Evolutionary conservation across 2,329 filamentous ascomycete genomes (phyloP), one percentile per base, ranked within the genome.

Genomic region (Pezicula neosporulosa): DNA sequence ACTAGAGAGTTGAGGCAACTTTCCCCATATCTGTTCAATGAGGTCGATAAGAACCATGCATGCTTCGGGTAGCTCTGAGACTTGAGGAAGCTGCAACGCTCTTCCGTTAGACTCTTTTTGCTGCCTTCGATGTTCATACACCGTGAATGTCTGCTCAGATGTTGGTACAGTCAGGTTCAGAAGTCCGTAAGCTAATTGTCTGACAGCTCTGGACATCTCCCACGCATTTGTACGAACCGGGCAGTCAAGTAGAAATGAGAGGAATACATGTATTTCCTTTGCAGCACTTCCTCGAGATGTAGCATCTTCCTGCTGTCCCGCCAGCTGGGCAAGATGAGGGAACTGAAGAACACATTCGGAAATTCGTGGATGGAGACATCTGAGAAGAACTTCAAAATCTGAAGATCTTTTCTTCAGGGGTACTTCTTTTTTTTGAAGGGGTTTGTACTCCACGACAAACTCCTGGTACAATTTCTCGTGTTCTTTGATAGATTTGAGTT

Each of bases 161-260:
- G 49, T 36, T n/a, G 66, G 56, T 24, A 64, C 56, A 4, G 66
- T 65, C 4, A 68, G 24, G 50, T 76, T 74, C 18, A 81, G 63
- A 7, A 80, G 56, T 0, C 79, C 77, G 60, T 85, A 86, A 2
- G 77, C 81, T 19, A 85, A 57, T 44, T 71, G 71, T 13, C 83
- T 72, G 30, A 82, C 69, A 7, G 63, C 50, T 24, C 70, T 72
- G 49, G 80, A 80, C 51, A 77, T 70, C 48, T 75, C 72, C 82
- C 83, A 85, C 15, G 80, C 78, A 59, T 76, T 83, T 41, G 75
- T 74, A 28, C 76, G 74, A n/a, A 66, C 62, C 16, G 77, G 76
- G 51, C 75, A 77, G 56, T 86, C 83, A 9, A 83, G 69, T 0
- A 90, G 66, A 19, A 85, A 74, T 0, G 86, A 84, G 1, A 91